A percentile compares a stretch with the other conserved stretches of the same genome.
These are phyloP conservation scores for Aotearoamyces nothofagi DNA, from an alignment of 2,329 filamentous ascomycete genomes.

Conservation along the genomic window DNA sequence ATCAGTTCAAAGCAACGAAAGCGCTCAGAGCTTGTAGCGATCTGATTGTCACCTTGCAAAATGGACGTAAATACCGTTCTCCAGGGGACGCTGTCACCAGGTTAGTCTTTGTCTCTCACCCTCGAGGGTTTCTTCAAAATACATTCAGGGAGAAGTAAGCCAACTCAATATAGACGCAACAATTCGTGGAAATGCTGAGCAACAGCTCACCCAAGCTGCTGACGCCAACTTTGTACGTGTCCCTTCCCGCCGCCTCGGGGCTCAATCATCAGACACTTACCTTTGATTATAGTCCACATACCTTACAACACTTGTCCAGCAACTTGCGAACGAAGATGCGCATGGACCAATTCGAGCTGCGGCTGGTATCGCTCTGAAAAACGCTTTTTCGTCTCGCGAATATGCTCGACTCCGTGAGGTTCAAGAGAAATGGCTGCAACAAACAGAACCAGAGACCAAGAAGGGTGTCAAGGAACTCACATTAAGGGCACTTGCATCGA, in stretches of 20 bases:
- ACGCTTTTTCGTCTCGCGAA: conserved; percentile 93
- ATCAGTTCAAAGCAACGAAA: too few relatives aligned
- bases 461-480: conserved; percentile 75
- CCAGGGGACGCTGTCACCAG: conserved; percentile 87
- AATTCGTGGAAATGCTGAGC: conserved; percentile 81
- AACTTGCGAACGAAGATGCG: conserved; percentile 81
- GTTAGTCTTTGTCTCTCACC: conserved; percentile 34
- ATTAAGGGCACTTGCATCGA: conserved; percentile 72
- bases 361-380: conserved; percentile 93
- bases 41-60: conserved; percentile 21
- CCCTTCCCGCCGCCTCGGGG: conserved; percentile 16
- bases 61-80: conserved; percentile 98
- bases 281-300: conserved; percentile 88
- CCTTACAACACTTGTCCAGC: conserved; percentile 79
- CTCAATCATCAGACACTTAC: conserved; percentile 5
- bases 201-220: conserved; percentile 83
- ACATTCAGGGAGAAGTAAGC: conserved; percentile 7
- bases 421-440: conserved; percentile 83
- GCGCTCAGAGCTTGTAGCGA: too few relatives aligned
- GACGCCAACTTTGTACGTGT: conserved; percentile 83
- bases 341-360: conserved; percentile 78
- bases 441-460: conserved; percentile 72
- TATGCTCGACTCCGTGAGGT: conserved; percentile 74
- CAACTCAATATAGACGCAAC: conserved; percentile 55
- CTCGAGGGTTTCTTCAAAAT: conserved; percentile 2